phyloP scores from a whole-genome alignment of 257 asterid species.

The Lavandula angustifolia region DNA sequence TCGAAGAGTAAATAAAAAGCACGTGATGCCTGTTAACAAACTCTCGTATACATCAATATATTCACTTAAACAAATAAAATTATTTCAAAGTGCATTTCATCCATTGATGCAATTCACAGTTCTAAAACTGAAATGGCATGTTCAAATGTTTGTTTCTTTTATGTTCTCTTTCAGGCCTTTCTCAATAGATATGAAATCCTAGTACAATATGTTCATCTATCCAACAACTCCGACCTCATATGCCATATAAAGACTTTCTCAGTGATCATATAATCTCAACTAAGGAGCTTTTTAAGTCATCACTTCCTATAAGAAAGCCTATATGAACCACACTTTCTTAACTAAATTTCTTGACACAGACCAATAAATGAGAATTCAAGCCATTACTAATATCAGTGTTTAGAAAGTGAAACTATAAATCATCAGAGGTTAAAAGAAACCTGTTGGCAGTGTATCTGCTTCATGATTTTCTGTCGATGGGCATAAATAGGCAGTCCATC shows the following conservation, averaged over 20 bases:
- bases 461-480: conserved; percentile 51
- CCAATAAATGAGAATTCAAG: conserved; percentile 1
- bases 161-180: neutral
- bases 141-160: neutral
- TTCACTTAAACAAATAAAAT: neutral
- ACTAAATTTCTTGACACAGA: neutral
- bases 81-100: conserved; percentile 9
- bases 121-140: neutral
- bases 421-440: conserved; percentile 30
- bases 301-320: conserved; percentile 12
- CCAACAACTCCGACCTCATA: neutral
- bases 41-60: neutral
- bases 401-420: conserved; percentile 4
- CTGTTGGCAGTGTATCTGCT: conserved; percentile 63
- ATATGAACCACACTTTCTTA: conserved; percentile 1
- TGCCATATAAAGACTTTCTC: neutral
- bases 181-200: conserved; percentile 1
- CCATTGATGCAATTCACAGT: conserved; percentile 1
- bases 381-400: neutral
- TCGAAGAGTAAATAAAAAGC: too few relatives aligned
- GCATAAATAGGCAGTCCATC: conserved; percentile 84
- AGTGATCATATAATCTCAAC: conserved; percentile 2
- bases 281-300: neutral
- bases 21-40: neutral
- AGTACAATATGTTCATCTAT: neutral